Percentiles rank a stretch among this genome's conserved stretches.
Conservation (phyloP, 192 early-diverging fungal genomes). For the Cetraspora pellucida region DNA sequence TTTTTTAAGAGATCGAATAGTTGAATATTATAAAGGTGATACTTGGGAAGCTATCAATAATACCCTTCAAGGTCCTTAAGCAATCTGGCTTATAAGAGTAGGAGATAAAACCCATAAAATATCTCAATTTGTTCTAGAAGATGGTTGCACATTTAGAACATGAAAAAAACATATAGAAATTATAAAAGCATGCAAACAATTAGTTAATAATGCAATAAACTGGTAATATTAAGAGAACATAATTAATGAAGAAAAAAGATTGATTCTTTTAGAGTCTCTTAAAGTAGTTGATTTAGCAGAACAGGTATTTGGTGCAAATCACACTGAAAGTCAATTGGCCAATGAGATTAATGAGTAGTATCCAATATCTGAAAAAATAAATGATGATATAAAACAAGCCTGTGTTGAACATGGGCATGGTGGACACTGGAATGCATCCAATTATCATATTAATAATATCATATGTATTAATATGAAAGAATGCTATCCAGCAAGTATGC, state of each 20-base stretch:
- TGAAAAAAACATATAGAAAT: slow-evolving; percentile 20
- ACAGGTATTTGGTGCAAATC: slow-evolving; percentile 23
- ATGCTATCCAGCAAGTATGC: slow-evolving; percentile 23
- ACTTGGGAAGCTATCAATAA: slow-evolving; percentile 17
- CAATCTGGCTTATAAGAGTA: slow-evolving; percentile 21
- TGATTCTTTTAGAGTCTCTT: neutral
- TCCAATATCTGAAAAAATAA: neutral
- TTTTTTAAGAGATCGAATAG: slow-evolving; percentile 26
- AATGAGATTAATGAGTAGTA: slow-evolving; percentile 22
- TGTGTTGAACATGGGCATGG: slow-evolving; percentile 17
- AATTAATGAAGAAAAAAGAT: slow-evolving; percentile 24
- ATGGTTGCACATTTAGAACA: slow-evolving; percentile 27
- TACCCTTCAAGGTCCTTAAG: slow-evolving; percentile 28
- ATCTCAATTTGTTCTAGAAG: slow-evolving; percentile 25
- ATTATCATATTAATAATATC: slow-evolving; percentile 10
- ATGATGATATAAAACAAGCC: slow-evolving; percentile 28
- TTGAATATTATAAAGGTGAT: slow-evolving; percentile 22
- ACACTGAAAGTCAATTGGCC: neutral
- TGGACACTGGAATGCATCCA: slow-evolving; percentile 1
- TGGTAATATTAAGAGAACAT: slow-evolving; percentile 15
- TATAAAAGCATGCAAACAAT: slow-evolving; percentile 25
- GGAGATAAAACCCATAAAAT: slow-evolving; percentile 6
- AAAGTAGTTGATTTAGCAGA: slow-evolving; percentile 33
- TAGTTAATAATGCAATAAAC: slow-evolving; percentile 12
- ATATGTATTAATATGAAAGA: slow-evolving; percentile 21